These are phyloP conservation scores for Arachis hypogaea DNA, from an alignment of 306 rosid genomes.

Conservation along the genomic window DNA sequence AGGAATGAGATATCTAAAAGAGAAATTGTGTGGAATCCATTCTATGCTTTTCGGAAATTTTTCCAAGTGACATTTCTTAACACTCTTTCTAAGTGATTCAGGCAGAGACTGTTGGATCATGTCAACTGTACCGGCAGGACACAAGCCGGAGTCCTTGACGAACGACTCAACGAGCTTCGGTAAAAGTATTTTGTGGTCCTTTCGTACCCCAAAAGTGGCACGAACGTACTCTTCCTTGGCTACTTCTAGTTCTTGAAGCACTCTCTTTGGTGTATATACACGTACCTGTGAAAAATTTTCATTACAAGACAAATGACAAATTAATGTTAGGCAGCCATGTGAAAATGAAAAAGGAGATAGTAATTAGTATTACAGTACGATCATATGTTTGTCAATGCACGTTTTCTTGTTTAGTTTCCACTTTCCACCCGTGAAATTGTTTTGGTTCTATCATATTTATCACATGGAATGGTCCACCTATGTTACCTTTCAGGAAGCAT, in stretches of 20 bases:
- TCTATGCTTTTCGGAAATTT: constrained; percentile 65
- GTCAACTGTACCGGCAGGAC: constrained; percentile 54
- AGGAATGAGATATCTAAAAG: constrained; percentile 82
- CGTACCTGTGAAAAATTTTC: constrained; percentile 61
- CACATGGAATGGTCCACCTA: no score
- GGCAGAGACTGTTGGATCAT: constrained; percentile 71
- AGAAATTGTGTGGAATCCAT: constrained; percentile 78
- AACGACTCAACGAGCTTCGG: constrained; percentile 86
- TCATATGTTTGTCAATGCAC: no score
- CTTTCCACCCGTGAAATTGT: no score
- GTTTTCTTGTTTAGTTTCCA: no score
- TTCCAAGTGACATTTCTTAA: constrained; percentile 50
- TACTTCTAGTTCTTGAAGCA: constrained; percentile 64
- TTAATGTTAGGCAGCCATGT: not conserved
- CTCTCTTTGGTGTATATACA: constrained; percentile 69
- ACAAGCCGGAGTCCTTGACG: constrained; percentile 63
- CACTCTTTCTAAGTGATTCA: constrained; percentile 58
- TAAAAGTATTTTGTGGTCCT: constrained; percentile 65
- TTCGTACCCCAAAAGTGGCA: constrained; percentile 73
- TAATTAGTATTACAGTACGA: no score
- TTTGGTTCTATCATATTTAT: no score
- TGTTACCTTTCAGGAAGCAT: no score
- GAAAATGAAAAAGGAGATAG: not conserved
- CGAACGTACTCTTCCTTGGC: constrained; percentile 84
- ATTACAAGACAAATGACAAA: constrained; percentile 5